Percentiles rank a stretch among this genome's conserved stretches.
These are phyloP conservation scores for Entoloma clypeatum DNA, from an alignment of 1,284 basidiomycete species.

Conservation along the genomic window DNA sequence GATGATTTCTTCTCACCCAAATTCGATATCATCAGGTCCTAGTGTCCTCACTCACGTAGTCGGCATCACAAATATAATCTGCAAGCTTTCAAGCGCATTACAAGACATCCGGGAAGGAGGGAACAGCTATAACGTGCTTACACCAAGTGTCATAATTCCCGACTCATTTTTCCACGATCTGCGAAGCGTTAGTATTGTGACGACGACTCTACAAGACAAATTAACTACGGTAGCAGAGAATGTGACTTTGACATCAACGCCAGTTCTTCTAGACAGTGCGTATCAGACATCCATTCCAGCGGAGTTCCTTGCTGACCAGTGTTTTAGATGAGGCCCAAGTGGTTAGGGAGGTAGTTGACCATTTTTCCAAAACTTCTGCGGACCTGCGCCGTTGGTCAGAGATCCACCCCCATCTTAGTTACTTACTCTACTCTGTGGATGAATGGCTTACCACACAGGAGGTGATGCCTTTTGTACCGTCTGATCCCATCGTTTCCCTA, in stretches of 20 bases:
- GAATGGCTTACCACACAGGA: slow-evolving; percentile 43
- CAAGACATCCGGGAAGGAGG: slow-evolving; percentile 40
- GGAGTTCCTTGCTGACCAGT: slow-evolving; percentile 5
- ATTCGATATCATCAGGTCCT: slow-evolving; percentile 26
- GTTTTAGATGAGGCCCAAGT: slow-evolving; percentile 35
- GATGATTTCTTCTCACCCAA: slow-evolving; percentile 22
- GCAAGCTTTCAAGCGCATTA: slow-evolving; percentile 34
- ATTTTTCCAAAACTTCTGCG: slow-evolving; percentile 21
- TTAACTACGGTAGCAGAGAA: slow-evolving; percentile 25
- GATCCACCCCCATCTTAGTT: slow-evolving; percentile 37
- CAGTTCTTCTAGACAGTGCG: slow-evolving; percentile 37
- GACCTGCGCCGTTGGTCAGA: slow-evolving; percentile 34
- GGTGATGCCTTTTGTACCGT: slow-evolving; percentile 15
- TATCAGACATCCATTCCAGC: slow-evolving; percentile 5
- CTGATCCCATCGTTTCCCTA: slow-evolving; percentile 1
- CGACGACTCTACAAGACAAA: slow-evolving; percentile 19
- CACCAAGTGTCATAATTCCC: slow-evolving; percentile 25
- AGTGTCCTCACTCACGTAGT: slow-evolving; percentile 28
- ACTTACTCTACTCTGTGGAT: slow-evolving; percentile 47
- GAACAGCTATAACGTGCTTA: slow-evolving; percentile 29
- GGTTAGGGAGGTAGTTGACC: slow-evolving; percentile 22
- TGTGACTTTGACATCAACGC: slow-evolving; percentile 28
- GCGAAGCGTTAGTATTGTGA: slow-evolving; percentile 18
- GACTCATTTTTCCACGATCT: slow-evolving; percentile 29
- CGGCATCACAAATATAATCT: slow-evolving; percentile 31